Base-by-base conservation (phyloP, 192 early-diverging fungal genomes). In the Gamsiella multidivaricata region DNA sequence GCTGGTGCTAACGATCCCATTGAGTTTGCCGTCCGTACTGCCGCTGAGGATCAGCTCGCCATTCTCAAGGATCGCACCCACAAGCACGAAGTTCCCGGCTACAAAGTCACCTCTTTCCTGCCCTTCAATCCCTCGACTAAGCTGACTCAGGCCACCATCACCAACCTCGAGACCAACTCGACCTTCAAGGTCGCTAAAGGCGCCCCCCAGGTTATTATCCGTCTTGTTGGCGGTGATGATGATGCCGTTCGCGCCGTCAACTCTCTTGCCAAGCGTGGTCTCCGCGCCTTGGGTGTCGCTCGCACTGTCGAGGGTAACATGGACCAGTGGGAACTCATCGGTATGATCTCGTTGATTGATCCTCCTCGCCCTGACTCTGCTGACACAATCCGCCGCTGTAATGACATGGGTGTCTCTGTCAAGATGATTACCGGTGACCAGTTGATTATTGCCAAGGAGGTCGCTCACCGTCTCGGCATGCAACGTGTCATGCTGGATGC, bases 371-470 rank as follows among this genome's bases (percentile, higher is more conserved):
- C 90, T 28, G 94, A 94, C 82, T 94, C 94, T 51, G 92, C 84
- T 31, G 84, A 88, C 45, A 95, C 94, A 36, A 94, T 95, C 61
- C 73, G 81, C 25, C 90, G 93, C 58, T 94, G 93, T 81, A 82
- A 89, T 62, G 79, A 86, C 46, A 87, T 93, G 78, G 94, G 94
- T 54, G 89, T 95, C 26, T 80, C 87, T 28, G 91, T 94, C 74
- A 95, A 95, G 84, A 94, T 95, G 94, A 88, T 95, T 55, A 95
- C 94, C 42, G 94, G 94, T 54, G 94, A 95, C 74, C 94, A 94
- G 83, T 83, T 90, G 39, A 92, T 94, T 54, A 94, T 94, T 81
- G 94, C 89, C 66, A 94, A 94, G 85, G 93, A 90, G 54, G 90
- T 95, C 4, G 93, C 93, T 12, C 81, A 82, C 49, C 93, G 94